Base-by-base conservation (phyloP, 768 basidiomycete genomes). In the Ramaria sp. region DNA sequence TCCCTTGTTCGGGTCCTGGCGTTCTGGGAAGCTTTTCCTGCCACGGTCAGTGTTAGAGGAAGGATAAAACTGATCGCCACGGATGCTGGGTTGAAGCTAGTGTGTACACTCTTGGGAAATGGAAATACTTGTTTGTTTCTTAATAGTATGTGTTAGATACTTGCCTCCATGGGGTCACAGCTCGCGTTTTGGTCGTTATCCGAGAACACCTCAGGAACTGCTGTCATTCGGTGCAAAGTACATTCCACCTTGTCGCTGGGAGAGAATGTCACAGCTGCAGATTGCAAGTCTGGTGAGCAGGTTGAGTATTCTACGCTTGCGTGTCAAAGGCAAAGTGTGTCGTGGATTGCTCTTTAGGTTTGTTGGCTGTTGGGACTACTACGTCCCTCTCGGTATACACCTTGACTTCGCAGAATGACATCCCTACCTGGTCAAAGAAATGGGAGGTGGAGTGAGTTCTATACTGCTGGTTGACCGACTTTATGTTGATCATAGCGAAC, bases 111-210 rank as follows among this genome's bases (percentile, higher is more conserved):
- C n/a, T 52, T 45, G 27, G 42, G 34, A 20, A 6, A 13, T 37
- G 15, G 15, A 10, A 10, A 41, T 37, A 42, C 16, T 50, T 32
- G 22, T 52, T 44, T 45, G 48, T 15, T 6, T 28, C 22, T 36
- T 49, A 48, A 50, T 56, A 22, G 13, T 41, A 34, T 20, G 30
- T 49, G 32, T 56, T 65, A 91, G 89, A 78, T 91, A 60, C 79
- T 85, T 42, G 85, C 86, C 39, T 78, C 85, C 57, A 78, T 81
- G 65, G 77, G 76, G 60, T 71, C 74, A 41, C 78, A 78, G 50
- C 70, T 93, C 45, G 88, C 85, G 48, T 80, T 79, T 36, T 93
- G 89, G 89, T 77, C 76, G n/a, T 74, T 86, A 44, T 86, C 85
- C 22, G 82, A 77, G 36, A 75, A 80, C 60, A 72, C 73, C 6